phyloP scores from a whole-genome alignment of 2,329 filamentous ascomycete genomes.

The Alternaria atra region DNA sequence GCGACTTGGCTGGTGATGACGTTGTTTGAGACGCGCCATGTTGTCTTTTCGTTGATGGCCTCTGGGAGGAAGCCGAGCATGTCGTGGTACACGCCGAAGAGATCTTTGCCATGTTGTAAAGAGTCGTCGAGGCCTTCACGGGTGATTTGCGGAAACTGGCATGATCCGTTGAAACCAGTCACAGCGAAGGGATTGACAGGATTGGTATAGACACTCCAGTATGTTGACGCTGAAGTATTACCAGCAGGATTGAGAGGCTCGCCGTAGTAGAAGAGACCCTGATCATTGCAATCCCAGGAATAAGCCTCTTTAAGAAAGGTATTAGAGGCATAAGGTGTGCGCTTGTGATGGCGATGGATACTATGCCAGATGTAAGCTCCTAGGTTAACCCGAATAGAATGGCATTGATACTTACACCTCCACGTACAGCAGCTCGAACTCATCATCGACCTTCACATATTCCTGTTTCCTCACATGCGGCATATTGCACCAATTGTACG shows the following conservation, averaged over 20 bases:
- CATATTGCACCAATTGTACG: slow-evolving; percentile 89
- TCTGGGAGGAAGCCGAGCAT: slow-evolving; percentile 73
- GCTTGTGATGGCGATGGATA: slow-evolving; percentile 84
- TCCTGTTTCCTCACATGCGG: slow-evolving; percentile 76
- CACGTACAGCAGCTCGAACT: slow-evolving; percentile 76
- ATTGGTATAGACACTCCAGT: slow-evolving; percentile 72
- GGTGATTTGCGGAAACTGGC: slow-evolving; percentile 84
- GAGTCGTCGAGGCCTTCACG: slow-evolving; percentile 75
- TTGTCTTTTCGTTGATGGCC: slow-evolving; percentile 56
- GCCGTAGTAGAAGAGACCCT: slow-evolving; percentile 75
- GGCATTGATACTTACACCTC: slow-evolving; percentile 66
- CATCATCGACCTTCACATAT: slow-evolving; percentile 64
- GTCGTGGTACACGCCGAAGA: slow-evolving; percentile 78
- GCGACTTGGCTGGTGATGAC: slow-evolving; percentile 83
- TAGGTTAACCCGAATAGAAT: not conserved
- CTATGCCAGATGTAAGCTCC: slow-evolving; percentile 1
- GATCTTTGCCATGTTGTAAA: slow-evolving; percentile 77
- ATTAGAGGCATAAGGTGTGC: slow-evolving; percentile 81
- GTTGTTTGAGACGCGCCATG: slow-evolving; percentile 81
- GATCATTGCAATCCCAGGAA: slow-evolving; percentile 75
- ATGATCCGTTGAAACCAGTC: slow-evolving; percentile 74
- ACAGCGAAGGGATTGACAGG: slow-evolving; percentile 72
- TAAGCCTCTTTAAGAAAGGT: slow-evolving; percentile 78
- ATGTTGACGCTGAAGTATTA: slow-evolving; percentile 64
- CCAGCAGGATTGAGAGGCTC: slow-evolving; percentile 61